A percentile compares a stretch with the other conserved stretches of the same genome.
These are phyloP conservation scores for Fistulifera solaris DNA, from an alignment of 108 stramenopile species.

Conservation along the genomic window DNA sequence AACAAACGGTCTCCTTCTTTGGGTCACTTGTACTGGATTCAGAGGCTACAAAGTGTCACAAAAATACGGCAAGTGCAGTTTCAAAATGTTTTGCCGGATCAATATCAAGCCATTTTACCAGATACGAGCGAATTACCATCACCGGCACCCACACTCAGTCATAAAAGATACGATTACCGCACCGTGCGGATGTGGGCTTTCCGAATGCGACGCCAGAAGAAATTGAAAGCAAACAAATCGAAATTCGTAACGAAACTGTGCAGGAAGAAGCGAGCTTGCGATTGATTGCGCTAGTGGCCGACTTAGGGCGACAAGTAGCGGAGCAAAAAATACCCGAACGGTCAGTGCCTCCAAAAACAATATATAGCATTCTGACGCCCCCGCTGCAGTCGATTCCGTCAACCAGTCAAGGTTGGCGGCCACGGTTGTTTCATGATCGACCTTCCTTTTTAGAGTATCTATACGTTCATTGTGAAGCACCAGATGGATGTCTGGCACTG, in stretches of 20 bases:
- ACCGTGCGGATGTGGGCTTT: constrained; percentile 76
- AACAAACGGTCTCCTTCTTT: neutral
- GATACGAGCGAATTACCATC: constrained; percentile 21
- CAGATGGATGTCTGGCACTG: constrained; percentile 60
- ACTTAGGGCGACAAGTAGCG: constrained; percentile 9
- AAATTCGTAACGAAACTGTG: constrained; percentile 62
- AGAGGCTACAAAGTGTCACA: constrained; percentile 16
- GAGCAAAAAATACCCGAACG: constrained; percentile 10
- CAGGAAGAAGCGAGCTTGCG: constrained; percentile 80
- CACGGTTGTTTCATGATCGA: constrained; percentile 69
- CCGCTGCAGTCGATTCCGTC: constrained; percentile 63
- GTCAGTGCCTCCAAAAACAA: constrained; percentile 16
- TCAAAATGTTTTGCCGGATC: constrained; percentile 26
- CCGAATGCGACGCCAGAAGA: constrained; percentile 53
- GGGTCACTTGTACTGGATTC: constrained; percentile 20
- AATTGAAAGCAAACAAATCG: constrained; percentile 49
- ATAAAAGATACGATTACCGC: constrained; percentile 60
- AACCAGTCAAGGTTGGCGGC: constrained; percentile 53
- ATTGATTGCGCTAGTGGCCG: constrained; percentile 49
- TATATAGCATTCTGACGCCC: constrained; percentile 57
- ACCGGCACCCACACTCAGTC: constrained; percentile 49
- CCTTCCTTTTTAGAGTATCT: constrained; percentile 48
- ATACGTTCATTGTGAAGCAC: constrained; percentile 48
- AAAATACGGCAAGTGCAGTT: constrained; percentile 24
- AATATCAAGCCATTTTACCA: constrained; percentile 12